Evolutionary conservation across 2,329 filamentous ascomycete species (phyloP), one percentile per base, ranked within the genome.

Genomic region (Trichoderma pleuroti): DNA sequence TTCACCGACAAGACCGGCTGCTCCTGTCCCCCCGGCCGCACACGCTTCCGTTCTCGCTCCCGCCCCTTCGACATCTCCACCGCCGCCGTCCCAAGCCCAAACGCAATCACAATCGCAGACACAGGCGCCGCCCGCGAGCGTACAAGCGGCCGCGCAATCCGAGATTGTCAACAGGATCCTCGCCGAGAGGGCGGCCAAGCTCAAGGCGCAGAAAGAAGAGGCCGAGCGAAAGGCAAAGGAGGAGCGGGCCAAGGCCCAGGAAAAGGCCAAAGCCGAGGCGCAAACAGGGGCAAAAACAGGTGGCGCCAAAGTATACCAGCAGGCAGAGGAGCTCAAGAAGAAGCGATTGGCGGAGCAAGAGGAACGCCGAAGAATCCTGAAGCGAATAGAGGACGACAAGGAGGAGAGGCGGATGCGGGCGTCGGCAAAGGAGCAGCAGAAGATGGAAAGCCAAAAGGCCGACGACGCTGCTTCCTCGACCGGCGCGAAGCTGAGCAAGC

Each of bases 361-460:
- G 57, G 92, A 96, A 77, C 86, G 91, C 46, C 86, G 89, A 70
- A 86, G 92, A 1, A 91, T 97, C 67, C 84, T 94, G 57, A 88
- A 89, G 74, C 88, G 89, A 49, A 94, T 97, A 73, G 91, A 93
- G 76, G 88, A 91, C 72, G 93, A 97, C 81, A 92, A 91, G 77
- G 86, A 85, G 12, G 91, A 90, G 72, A 87, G 93, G 16, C 88
- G 86, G 72, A 83, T 87, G 66, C 83, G 84, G 52, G 86, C 87
- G 10, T 85, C 86, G 26, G 82, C 84, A 71, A 81, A 85, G 42
- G 85, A 85, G 78, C 80, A 80, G 70, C 82, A 82, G 75, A 80
- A 74, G 72, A 70, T 75, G 5, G 77, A 78, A 10, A 74, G 63
- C 10, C 74, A 77, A 2, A 79, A 79, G 46, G 72, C 75, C 0